Evolutionary conservation across 129 eudicot species (phyloP), one percentile per base, ranked within the genome.

Genomic region (Centella asiatica): DNA sequence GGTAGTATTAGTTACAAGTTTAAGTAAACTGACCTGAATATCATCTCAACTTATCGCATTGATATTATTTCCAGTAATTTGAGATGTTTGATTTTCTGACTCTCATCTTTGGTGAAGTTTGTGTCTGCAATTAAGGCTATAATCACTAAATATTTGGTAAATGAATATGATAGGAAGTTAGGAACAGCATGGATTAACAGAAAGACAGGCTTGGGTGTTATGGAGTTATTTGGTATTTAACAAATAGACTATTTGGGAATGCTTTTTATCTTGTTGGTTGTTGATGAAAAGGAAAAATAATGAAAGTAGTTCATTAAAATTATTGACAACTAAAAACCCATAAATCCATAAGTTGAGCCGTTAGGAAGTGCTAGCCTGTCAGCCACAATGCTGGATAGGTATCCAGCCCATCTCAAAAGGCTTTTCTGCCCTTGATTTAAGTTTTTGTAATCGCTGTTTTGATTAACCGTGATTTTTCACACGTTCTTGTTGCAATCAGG

Each of bases 401-500:
- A n/a, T 37, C 12, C 42, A 37, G 42, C 42, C 12, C 2, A 37
- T 37, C 42, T 37, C 42, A 37, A 37, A 37, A 11, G 12, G 42
- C 8, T 26, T 14, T 55, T 49, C 51, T 32, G 68, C 56, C 46
- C 6, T 5, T 26, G 14, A 12, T 9, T 28, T 4, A 28, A 23
- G 10, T 56, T 8, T 56, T n/a, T 18, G 0, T 26, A 36, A 1
- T 32, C 44, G 32, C n/a, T 56, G 62, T 37, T 37, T 11, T 37
- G 32, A 56, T 32, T 32, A 6, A 18, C 4, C 40, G 14, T 56
- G n/a, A 27, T 17, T 5, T 11, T 28, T 54, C 37, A 54, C 67
- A 59, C 6, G 22, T 48, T 57, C 66, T 73, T 54, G 70, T 74
- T 56, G 40, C 63, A 61, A 64, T 44, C 80, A 90, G 95, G 83